Percentiles rank a stretch among this genome's conserved stretches.
Evolutionary conservation across 192 early-diverging fungal genomes (phyloP).

Genomic region (Coemansia guatemalensis): DNA sequence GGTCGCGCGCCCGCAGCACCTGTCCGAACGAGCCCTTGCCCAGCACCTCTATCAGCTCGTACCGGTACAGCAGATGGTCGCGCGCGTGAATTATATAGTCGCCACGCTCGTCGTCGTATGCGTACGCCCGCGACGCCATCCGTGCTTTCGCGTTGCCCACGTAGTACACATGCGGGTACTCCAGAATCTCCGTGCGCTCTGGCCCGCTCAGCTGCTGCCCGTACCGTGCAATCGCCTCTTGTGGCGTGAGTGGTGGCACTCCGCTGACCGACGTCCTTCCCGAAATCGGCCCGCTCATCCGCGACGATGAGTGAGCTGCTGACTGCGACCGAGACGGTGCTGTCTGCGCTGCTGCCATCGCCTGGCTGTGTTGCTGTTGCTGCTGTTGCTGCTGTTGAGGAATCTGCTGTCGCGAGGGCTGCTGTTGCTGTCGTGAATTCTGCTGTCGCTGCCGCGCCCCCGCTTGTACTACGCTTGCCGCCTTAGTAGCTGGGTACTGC

Average conservation of each 20-base stretch:
- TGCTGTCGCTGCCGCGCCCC: conserved; percentile 2
- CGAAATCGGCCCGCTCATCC: conserved; percentile 22
- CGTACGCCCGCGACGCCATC: conserved; percentile 29
- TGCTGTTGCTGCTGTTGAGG: conserved; percentile 1
- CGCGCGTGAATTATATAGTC: conserved; percentile 85
- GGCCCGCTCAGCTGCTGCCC: conserved; percentile 75
- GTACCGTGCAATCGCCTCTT: conserved; percentile 65
- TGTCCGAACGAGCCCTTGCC: conserved; percentile 97
- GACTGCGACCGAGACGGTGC: conserved; percentile 23
- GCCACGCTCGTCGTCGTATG: conserved; percentile 91
- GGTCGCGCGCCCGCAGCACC: conserved; percentile 91
- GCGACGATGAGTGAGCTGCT: conserved; percentile 21
- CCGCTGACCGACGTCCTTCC: conserved; percentile 26
- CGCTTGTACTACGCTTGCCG: conserved; percentile 5
- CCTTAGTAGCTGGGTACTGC: conserved; percentile 13
- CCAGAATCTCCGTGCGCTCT: conserved; percentile 85
- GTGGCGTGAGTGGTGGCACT: conserved; percentile 57
- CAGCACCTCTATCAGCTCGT: conserved; percentile 86
- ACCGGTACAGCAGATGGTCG: conserved; percentile 92
- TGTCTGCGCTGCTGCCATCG: background rate
- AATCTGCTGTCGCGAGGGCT: conserved; percentile 3
- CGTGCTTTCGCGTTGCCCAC: conserved; percentile 74
- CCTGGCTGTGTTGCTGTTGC: conserved; percentile 15
- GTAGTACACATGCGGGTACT: conserved; percentile 84
- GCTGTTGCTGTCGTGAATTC: conserved; percentile 5